phyloP scores from a whole-genome alignment of 768 basidiomycete species.

The Pulveroboletus sp. region DNA sequence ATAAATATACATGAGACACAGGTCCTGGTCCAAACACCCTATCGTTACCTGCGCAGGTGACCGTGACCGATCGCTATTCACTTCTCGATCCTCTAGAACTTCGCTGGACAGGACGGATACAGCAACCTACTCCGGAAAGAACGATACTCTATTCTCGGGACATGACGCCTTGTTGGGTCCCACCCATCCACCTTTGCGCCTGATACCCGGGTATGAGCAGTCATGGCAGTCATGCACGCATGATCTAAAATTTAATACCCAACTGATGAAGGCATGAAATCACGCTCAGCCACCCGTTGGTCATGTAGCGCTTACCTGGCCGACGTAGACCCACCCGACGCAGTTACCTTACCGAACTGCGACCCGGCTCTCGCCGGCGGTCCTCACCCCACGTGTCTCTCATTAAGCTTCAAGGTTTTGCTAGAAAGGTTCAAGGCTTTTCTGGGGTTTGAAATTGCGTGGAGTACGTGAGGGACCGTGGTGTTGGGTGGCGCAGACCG shows the following conservation, averaged over 20 bases:
- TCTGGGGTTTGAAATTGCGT: slow-evolving; percentile 16
- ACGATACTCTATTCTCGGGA: background rate
- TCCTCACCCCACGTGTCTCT: slow-evolving; percentile 8
- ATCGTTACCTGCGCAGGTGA: background rate
- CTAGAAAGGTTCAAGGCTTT: slow-evolving; percentile 13
- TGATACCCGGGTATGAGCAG: slow-evolving; percentile 25
- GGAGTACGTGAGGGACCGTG: slow-evolving; percentile 16
- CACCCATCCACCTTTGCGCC: slow-evolving; percentile 2
- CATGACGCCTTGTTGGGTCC: slow-evolving; percentile 4
- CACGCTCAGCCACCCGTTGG: slow-evolving; percentile 2
- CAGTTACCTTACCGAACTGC: slow-evolving; percentile 1
- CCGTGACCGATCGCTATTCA: background rate
- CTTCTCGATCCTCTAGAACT: slow-evolving; percentile 13
- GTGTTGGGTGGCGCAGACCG: slow-evolving; percentile 25
- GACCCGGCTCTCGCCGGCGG: slow-evolving; percentile 2
- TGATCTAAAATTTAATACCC: slow-evolving; percentile 21
- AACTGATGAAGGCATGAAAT: slow-evolving; percentile 10
- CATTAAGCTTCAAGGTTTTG: slow-evolving; percentile 7
- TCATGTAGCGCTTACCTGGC: slow-evolving; percentile 8
- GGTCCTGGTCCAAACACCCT: background rate
- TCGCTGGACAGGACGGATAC: background rate
- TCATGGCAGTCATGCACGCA: slow-evolving; percentile 4
- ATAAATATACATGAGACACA: slow-evolving; percentile 14
- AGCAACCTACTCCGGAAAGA: background rate
- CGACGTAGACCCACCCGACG: slow-evolving; percentile 7